Evolutionary conservation across 163 green algal species (phyloP).

Genomic region (Scenedesmus sp.): DNA sequence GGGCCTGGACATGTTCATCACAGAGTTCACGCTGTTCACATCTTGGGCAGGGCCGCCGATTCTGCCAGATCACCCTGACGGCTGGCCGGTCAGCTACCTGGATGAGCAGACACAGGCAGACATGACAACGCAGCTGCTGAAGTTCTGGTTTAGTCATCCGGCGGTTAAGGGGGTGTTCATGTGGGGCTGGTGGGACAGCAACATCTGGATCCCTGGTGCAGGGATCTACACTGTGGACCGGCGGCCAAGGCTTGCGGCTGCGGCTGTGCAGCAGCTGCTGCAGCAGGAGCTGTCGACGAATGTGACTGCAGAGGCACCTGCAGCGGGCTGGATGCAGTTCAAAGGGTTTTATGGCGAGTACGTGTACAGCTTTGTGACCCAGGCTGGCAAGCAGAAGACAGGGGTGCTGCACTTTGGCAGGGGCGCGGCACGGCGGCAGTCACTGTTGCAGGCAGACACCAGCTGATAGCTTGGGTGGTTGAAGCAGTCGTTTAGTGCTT

Average conservation of each 20-base stretch:
- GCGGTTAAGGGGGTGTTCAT: conserved; percentile 28
- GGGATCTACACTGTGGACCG: not conserved
- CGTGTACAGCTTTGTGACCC: not conserved
- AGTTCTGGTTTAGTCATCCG: conserved; percentile 39
- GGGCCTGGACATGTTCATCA: conserved; percentile 36
- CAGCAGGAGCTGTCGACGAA: not conserved
- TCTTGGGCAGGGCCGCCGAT: not conserved
- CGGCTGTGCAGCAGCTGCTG: conserved; percentile 12
- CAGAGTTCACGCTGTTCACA: conserved; percentile 27
- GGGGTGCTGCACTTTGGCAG: not conserved
- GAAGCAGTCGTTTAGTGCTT: too few species aligned
- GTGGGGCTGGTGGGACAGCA: conserved; percentile 38
- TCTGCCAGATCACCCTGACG: not conserved
- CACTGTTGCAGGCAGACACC: not conserved
- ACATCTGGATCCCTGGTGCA: conserved; percentile 34
- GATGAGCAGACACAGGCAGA: conserved; percentile 15
- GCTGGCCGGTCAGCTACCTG: conserved; percentile 29
- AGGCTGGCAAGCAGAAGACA: not conserved
- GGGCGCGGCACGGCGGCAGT: not conserved
- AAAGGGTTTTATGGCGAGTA: not conserved
- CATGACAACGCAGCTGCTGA: conserved; percentile 2
- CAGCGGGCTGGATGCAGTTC: not conserved
- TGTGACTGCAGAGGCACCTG: not conserved
- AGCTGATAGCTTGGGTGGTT: too few species aligned
- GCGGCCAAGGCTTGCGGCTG: not conserved